Evolutionary conservation across 2,329 filamentous ascomycete genomes (phyloP).

Genomic region (Davidsoniella australis): DNA sequence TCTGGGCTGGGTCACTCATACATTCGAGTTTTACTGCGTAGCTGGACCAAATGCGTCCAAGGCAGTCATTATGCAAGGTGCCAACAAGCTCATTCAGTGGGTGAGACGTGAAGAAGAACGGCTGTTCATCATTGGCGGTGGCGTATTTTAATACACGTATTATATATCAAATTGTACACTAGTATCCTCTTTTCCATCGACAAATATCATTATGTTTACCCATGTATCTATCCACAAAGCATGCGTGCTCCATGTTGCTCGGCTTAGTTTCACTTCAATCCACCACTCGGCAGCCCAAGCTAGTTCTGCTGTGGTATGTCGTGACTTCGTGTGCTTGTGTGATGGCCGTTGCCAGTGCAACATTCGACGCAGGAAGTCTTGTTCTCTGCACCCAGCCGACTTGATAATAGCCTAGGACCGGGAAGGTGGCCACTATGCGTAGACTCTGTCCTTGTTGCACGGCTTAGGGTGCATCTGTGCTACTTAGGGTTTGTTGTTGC

Average conservation of each 20-base stretch:
- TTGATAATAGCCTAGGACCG: too few relatives aligned
- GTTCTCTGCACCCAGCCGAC: too few relatives aligned
- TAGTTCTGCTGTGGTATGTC: neutral
- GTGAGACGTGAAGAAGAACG: conserved; percentile 81
- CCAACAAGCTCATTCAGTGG: conserved; percentile 84
- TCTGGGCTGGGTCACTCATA: conserved; percentile 76
- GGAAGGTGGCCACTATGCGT: too few relatives aligned
- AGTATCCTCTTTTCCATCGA: too few relatives aligned
- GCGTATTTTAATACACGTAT: conserved; percentile 42
- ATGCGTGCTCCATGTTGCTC: neutral
- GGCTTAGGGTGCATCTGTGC: too few relatives aligned
- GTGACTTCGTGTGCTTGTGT: neutral
- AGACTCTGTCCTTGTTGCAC: too few relatives aligned
- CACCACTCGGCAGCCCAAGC: too few relatives aligned
- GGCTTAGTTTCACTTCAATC: conserved; percentile 2
- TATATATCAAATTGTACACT: too few relatives aligned
- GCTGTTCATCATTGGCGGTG: conserved; percentile 94
- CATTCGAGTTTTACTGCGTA: conserved; percentile 93
- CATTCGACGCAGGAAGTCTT: too few relatives aligned
- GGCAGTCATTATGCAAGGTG: conserved; percentile 59
- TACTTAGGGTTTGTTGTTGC: too few relatives aligned
- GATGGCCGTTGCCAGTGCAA: too few relatives aligned
- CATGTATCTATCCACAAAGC: neutral
- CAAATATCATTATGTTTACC: too few relatives aligned
- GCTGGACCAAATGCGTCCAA: conserved; percentile 55